Base-by-base conservation (phyloP, 1,139 yeast genomes). In the Debaryomyces coudertii region DNA sequence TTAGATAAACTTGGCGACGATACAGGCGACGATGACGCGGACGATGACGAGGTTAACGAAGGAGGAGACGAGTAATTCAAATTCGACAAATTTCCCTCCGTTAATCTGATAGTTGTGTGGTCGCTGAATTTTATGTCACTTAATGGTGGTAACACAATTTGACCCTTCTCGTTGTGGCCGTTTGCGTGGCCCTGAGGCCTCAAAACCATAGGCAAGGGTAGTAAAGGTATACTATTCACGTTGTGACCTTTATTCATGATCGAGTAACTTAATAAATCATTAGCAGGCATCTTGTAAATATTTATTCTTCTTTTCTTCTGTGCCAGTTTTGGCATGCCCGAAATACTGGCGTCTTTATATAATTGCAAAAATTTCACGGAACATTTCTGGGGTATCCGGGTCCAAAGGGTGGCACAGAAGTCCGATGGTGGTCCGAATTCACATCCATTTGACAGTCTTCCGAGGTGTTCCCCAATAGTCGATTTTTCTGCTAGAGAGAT, bases 211-310 rank as follows among this genome's bases (percentile, higher is more conserved):
- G 46, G 44, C 22, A 46, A 36, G 9, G 40, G 46, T 25, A 38
- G 46, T 29, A 48, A 45, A 18, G 52, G 49, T 23, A 48, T 24
- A 18, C 36, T 36, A 35, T 43, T 47, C 24, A 49, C 47, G 38
- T 49, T 54, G 23, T 45, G 48, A 18, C 61, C 60, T 28, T 53
- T 51, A 49, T 63, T 60, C 72, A 68, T 68, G 34, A 69, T 68
- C 18, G 73, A 68, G 48, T 69, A 69, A 45, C 66, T 54, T 53
- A 68, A 58, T 51, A 69, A 61, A 49, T 64, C 69, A 55, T 63
- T 64, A 16, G 68, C 61, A 37, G 62, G 52, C 60, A 62, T 62
- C 7, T 16, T 40, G 24, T 23, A 30, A 34, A n/a, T n/a, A 36
- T 20, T 33, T 16, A 36, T 15, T 23, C 27, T 15, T 16, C 12